These are phyloP conservation scores for Apiotrichum montevideense DNA, from an alignment of 1,284 basidiomycete species.

Conservation along the genomic window DNA sequence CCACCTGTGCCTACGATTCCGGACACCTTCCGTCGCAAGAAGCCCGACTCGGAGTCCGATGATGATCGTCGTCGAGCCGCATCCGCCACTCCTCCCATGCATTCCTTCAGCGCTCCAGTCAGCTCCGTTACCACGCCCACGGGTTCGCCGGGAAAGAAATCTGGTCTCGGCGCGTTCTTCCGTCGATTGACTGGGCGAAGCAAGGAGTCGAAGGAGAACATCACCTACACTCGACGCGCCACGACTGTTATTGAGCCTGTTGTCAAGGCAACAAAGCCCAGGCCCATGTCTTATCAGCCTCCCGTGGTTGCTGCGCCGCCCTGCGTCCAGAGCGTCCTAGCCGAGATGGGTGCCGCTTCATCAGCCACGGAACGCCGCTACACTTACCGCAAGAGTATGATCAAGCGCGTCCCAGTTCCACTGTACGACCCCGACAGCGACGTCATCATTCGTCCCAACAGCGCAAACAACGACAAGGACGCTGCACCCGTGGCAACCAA, in stretches of 20 bases:
- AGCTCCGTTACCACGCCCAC: not conserved
- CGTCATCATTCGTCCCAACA: not conserved
- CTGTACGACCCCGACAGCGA: not conserved
- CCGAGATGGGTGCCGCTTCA: constrained; percentile 10
- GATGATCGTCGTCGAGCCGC: not conserved
- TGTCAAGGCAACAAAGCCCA: too few relatives aligned
- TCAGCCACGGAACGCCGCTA: constrained; percentile 3
- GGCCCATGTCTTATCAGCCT: too few relatives aligned
- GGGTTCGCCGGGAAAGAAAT: too few relatives aligned
- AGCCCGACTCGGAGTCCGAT: not conserved
- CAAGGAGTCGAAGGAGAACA: not conserved
- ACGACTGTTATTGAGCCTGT: not conserved
- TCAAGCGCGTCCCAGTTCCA: constrained; percentile 9
- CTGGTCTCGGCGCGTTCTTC: constrained; percentile 5
- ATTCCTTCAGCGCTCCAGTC: not conserved
- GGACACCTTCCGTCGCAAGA: not conserved
- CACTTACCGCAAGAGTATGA: constrained; percentile 3
- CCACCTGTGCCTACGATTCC: constrained; percentile 10
- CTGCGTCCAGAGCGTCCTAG: constrained; percentile 9
- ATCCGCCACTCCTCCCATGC: not conserved
- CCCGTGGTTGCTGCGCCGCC: constrained; percentile 2
- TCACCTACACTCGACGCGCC: not conserved
- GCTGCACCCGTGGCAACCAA: not conserved
- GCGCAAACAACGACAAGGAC: not conserved
- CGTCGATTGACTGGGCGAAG: constrained; percentile 3